phyloP scores from a whole-genome alignment of 2,329 filamentous ascomycete species.

The Tolypocladium tundrense region DNA sequence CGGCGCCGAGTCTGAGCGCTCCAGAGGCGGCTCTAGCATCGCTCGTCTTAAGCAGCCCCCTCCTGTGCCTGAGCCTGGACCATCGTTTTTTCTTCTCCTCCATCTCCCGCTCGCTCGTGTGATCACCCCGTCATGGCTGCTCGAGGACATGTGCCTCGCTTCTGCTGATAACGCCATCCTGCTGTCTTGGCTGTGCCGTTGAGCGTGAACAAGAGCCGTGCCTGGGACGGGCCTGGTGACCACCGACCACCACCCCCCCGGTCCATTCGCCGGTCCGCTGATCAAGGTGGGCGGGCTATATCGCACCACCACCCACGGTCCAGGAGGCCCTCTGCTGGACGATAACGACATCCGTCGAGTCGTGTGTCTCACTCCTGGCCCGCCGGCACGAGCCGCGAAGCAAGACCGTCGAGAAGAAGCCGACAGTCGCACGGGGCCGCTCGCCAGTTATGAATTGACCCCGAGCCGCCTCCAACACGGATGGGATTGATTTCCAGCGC shows the following conservation, averaged over 20 bases:
- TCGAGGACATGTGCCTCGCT: conserved; percentile 3
- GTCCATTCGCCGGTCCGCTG: conserved; percentile 6
- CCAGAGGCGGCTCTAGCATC: not conserved
- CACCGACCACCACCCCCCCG: conserved; percentile 1
- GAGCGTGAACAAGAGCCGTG: not conserved
- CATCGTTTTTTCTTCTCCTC: not conserved
- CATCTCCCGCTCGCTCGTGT: conserved; percentile 1
- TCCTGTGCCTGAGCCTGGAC: not conserved
- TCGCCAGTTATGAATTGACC: not conserved
- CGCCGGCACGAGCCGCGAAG: not conserved
- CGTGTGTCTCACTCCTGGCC: not conserved
- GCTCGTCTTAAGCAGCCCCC: not conserved
- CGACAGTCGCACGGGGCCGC: not conserved
- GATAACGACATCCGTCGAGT: not conserved
- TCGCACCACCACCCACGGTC: conserved; percentile 1
- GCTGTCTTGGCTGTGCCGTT: not conserved
- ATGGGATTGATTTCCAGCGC: not conserved
- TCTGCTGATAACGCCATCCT: conserved; percentile 1
- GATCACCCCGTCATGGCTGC: conserved; percentile 3
- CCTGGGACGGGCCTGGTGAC: conserved; percentile 6
- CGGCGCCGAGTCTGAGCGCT: not conserved
- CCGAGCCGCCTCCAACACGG: not conserved
- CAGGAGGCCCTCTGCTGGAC: not conserved
- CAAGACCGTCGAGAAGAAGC: not conserved
- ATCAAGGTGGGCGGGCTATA: conserved; percentile 4